These are phyloP conservation scores for Syncephalastrum racemosum DNA, from an alignment of 371 early-diverging fungal genomes.

Conservation along the genomic window DNA sequence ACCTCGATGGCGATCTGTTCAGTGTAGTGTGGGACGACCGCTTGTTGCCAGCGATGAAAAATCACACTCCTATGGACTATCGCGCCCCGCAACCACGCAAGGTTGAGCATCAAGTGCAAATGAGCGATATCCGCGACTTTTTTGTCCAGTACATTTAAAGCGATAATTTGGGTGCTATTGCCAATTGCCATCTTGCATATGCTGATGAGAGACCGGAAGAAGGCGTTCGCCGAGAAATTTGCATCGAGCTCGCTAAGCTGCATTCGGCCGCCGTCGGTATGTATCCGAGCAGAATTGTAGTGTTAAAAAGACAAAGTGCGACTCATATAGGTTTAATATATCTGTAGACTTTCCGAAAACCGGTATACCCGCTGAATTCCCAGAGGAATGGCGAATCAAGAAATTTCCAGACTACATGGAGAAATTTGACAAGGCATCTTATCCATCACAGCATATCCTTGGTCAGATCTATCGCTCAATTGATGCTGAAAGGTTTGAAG, in stretches of 20 bases:
- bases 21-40: slow-evolving; percentile 21
- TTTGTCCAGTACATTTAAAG: slow-evolving; percentile 60
- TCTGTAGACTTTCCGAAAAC: slow-evolving; percentile 68
- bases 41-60: slow-evolving; percentile 32
- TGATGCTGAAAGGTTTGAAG: slow-evolving; percentile 12
- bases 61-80: slow-evolving; percentile 63
- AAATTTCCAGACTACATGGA: slow-evolving; percentile 26
- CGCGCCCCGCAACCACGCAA: too few relatives aligned
- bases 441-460: slow-evolving; percentile 49
- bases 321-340: background rate
- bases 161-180: slow-evolving; percentile 67
- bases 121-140: slow-evolving; percentile 53
- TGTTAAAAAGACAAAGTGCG: too few relatives aligned
- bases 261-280: slow-evolving; percentile 69
- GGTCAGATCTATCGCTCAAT: slow-evolving; percentile 55
- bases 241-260: slow-evolving; percentile 55
- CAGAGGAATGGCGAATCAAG: slow-evolving; percentile 8
- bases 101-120: slow-evolving; percentile 20
- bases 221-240: slow-evolving; percentile 38
- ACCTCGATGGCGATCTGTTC: slow-evolving; percentile 77
- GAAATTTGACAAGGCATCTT: slow-evolving; percentile 41
- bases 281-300: too few relatives aligned
- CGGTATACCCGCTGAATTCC: slow-evolving; percentile 52
- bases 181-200: slow-evolving; percentile 57
- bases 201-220: slow-evolving; percentile 42